Conservation (phyloP, 1,139 yeast species). For the Hyphopichia khmerensis region DNA sequence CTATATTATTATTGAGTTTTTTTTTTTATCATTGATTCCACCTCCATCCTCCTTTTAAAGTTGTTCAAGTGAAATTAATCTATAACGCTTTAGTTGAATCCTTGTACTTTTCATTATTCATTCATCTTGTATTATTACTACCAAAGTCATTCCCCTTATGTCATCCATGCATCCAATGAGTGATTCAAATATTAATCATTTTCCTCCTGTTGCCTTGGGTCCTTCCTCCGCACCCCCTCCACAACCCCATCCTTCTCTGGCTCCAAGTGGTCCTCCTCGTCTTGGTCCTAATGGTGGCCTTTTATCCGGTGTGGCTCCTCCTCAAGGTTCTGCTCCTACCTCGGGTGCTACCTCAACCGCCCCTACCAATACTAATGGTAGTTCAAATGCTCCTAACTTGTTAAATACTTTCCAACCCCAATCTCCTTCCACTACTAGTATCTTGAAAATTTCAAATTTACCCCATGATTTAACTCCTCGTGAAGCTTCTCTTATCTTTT, state of each 20-base stretch:
- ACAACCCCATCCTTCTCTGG: too few relatives aligned
- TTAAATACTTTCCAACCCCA: not conserved
- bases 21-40: too few relatives aligned
- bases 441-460: conserved; percentile 53
- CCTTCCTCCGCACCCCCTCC: not conserved
- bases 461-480: conserved; percentile 74
- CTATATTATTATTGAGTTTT: not conserved
- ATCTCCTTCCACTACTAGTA: conserved; percentile 9
- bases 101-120: too few relatives aligned
- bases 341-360: too few relatives aligned
- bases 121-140: too few relatives aligned
- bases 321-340: not conserved
- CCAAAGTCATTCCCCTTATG: too few relatives aligned
- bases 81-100: too few relatives aligned
- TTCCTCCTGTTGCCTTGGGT: not conserved
- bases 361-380: too few relatives aligned
- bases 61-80: too few relatives aligned
- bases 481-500: conserved; percentile 75
- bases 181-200: too few relatives aligned
- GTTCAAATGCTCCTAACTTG: not conserved
- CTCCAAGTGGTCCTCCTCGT: conserved; percentile 3
- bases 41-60: too few relatives aligned
- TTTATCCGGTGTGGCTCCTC: not conserved
- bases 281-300: not conserved
- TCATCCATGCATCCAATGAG: too few relatives aligned